Percentiles rank a stretch among this genome's conserved stretches.
Conservation (phyloP, 805 yeast species). For the Myxozyma melibiosi region DNA sequence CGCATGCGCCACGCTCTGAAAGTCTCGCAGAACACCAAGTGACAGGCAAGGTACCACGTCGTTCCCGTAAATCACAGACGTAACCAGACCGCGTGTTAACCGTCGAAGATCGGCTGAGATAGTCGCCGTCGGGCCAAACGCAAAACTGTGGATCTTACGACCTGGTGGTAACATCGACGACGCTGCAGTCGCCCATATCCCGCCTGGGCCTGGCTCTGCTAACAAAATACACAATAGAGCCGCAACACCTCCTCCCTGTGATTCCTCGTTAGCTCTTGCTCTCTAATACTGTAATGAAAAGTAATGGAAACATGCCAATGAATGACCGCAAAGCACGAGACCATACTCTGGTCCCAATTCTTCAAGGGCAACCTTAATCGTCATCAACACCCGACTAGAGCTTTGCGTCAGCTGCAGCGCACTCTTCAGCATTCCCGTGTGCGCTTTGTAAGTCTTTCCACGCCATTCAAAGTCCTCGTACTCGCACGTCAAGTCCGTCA, state of each 20-base stretch:
- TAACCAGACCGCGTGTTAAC: conserved; percentile 36
- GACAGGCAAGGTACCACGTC: conserved; percentile 44
- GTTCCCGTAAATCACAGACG: conserved; percentile 41
- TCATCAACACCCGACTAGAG: conserved; percentile 37
- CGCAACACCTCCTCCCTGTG: conserved; percentile 42
- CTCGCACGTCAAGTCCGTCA: conserved; percentile 42
- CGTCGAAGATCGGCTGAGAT: conserved; percentile 37
- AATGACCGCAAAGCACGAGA: conserved; percentile 42
- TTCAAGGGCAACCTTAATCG: conserved; percentile 37
- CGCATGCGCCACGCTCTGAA: conserved; percentile 39
- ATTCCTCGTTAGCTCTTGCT: not conserved
- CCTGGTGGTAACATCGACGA: conserved; percentile 38
- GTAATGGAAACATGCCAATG: conserved; percentile 29
- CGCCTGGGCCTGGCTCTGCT: conserved; percentile 29
- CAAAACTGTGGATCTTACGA: conserved; percentile 39
- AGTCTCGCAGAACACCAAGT: conserved; percentile 40
- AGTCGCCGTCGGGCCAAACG: conserved; percentile 43
- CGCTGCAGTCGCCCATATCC: conserved; percentile 35
- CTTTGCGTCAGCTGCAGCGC: conserved; percentile 36
- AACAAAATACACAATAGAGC: conserved; percentile 39
- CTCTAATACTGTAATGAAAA: not conserved
- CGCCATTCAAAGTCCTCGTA: conserved; percentile 40
- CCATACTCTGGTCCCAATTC: conserved; percentile 40
- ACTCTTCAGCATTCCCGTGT: conserved; percentile 41
- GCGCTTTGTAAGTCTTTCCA: conserved; percentile 38